Conservation (phyloP, 345 rosid genomes). For the Gossypioides kirkii region DNA sequence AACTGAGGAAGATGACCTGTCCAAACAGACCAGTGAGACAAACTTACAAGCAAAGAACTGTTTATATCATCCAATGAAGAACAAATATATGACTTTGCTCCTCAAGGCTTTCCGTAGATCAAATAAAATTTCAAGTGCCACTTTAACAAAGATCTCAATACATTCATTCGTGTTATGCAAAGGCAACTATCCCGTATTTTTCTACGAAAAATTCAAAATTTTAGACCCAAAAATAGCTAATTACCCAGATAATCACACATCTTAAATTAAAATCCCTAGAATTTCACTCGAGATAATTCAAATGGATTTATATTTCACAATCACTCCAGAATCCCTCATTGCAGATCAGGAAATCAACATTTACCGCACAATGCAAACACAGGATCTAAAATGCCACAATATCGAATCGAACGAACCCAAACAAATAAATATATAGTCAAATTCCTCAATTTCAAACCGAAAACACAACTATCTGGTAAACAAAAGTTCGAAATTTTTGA, state of each 20-base stretch:
- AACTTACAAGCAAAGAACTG: neutral
- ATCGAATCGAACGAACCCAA: neutral
- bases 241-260: neutral
- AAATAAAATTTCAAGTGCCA: neutral
- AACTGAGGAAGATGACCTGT: slow-evolving; percentile 19
- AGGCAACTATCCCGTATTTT: neutral
- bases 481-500: neutral
- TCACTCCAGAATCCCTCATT: neutral
- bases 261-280: neutral
- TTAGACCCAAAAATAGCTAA: neutral
- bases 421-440: neutral
- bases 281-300: neutral
- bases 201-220: neutral
- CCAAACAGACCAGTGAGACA: neutral
- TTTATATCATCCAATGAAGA: neutral
- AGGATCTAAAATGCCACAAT: neutral
- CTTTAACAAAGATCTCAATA: neutral
- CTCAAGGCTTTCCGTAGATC: neutral
- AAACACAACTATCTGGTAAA: neutral
- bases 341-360: neutral
- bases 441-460: neutral
- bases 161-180: neutral
- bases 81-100: neutral
- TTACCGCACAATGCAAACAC: neutral
- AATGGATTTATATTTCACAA: neutral